Percentiles rank a stretch among this genome's conserved stretches.
phyloP scores from a whole-genome alignment of 2,329 filamentous ascomycete genomes.

The Metarhizium anisopliae region DNA sequence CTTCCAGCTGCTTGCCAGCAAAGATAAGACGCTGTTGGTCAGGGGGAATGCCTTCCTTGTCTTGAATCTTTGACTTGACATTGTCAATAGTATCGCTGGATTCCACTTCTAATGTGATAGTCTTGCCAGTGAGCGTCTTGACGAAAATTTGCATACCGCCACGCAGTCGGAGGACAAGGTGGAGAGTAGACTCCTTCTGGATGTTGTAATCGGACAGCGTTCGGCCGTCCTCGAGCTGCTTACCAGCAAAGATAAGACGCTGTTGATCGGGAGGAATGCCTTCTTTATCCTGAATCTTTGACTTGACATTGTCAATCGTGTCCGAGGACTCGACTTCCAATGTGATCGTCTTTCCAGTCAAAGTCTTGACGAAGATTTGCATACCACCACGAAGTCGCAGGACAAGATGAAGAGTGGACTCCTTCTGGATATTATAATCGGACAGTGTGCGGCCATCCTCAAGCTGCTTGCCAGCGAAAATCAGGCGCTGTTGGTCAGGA shows the following conservation, averaged over 20 bases:
- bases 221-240: constrained; percentile 87
- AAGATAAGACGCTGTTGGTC: constrained; percentile 96
- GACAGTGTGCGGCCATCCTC: constrained; percentile 85
- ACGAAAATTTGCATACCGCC: constrained; percentile 74
- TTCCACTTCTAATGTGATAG: constrained; percentile 86
- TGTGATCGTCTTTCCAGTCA: constrained; percentile 91
- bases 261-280: constrained; percentile 93
- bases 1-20: constrained; percentile 91
- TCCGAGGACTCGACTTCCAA: constrained; percentile 83
- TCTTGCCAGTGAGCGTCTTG: constrained; percentile 87
- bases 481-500: constrained; percentile 88
- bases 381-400: constrained; percentile 84
- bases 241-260: constrained; percentile 86
- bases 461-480: constrained; percentile 92
- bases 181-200: constrained; percentile 79
- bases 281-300: constrained; percentile 88
- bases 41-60: constrained; percentile 95
- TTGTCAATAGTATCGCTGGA: constrained; percentile 91
- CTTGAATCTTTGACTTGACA: constrained; percentile 95
- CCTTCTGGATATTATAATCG: constrained; percentile 96
- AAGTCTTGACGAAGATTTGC: constrained; percentile 82
- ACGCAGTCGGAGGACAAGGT: constrained; percentile 71
- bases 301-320: constrained; percentile 91
- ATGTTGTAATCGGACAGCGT: constrained; percentile 96
- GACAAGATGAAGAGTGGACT: constrained; percentile 76